Evolutionary conservation across 208 protist species (phyloP).

Genomic region (Angomonas ambiguus): DNA sequence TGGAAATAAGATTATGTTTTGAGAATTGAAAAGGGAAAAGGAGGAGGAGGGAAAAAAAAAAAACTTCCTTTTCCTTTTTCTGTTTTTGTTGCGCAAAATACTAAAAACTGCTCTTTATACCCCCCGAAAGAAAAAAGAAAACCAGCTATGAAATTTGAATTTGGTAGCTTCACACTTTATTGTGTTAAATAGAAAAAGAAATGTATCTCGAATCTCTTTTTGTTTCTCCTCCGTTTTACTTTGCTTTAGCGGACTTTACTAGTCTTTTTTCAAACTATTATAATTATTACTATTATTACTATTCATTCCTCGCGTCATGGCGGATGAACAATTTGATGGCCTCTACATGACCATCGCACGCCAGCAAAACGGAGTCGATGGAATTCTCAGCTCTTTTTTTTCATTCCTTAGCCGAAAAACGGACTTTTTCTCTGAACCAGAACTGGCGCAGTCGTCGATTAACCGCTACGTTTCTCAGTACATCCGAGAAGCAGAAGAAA

Average conservation of each 20-base stretch:
- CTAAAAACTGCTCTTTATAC: too few species aligned
- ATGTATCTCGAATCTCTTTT: neutral
- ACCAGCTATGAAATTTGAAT: too few species aligned
- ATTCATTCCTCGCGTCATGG: slow-evolving; percentile 12
- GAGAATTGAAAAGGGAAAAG: neutral
- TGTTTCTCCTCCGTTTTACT: neutral
- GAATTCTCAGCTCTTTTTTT: slow-evolving; percentile 90
- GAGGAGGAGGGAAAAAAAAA: too few species aligned
- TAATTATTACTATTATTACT: slow-evolving; percentile 4
- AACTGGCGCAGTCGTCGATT: slow-evolving; percentile 46
- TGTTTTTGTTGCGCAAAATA: too few species aligned
- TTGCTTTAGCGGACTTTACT: neutral
- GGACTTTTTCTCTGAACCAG: slow-evolving; percentile 90
- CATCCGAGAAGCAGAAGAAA: slow-evolving; percentile 57
- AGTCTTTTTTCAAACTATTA: neutral
- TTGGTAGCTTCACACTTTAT: too few species aligned
- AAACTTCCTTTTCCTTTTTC: too few species aligned
- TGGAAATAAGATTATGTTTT: neutral
- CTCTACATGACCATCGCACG: slow-evolving; percentile 91
- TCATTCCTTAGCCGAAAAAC: slow-evolving; percentile 90
- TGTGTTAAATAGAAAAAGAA: neutral
- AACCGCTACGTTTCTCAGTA: slow-evolving; percentile 55
- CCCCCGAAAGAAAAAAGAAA: too few species aligned
- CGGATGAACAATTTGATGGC: slow-evolving; percentile 72
- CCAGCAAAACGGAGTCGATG: slow-evolving; percentile 86